Evolutionary conservation across 2,329 filamentous ascomycete genomes (phyloP).

Genomic region (Colletotrichum sp.): DNA sequence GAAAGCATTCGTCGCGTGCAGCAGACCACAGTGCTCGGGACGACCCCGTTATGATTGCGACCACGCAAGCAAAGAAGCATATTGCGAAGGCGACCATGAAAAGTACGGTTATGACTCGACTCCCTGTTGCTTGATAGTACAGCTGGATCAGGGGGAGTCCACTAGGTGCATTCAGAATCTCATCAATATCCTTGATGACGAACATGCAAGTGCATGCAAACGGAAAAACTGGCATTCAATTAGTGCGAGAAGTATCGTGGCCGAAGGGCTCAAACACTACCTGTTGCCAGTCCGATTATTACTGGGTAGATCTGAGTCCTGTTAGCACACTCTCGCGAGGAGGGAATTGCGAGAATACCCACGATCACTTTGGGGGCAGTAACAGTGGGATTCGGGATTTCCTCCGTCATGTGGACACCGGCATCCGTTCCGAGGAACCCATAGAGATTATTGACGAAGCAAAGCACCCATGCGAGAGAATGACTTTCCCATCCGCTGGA

Average conservation of each 20-base stretch:
- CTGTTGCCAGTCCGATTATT: not conserved
- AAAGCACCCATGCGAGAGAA: not conserved
- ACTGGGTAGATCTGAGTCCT: not conserved
- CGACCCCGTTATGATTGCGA: not conserved
- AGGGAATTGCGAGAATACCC: not conserved
- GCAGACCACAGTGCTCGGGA: not conserved
- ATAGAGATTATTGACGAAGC: not conserved
- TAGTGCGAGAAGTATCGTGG: not conserved
- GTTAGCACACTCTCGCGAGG: not conserved
- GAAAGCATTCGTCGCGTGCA: slow-evolving; percentile 14
- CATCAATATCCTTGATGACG: not conserved
- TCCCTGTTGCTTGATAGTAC: not conserved
- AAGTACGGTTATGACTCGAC: not conserved
- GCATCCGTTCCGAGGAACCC: not conserved
- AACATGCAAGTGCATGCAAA: not conserved
- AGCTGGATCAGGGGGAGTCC: not conserved
- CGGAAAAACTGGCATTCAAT: not conserved
- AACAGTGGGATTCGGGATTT: not conserved
- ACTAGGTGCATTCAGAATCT: not conserved
- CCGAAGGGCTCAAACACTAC: not conserved
- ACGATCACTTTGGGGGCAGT: not conserved
- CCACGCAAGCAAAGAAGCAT: not conserved
- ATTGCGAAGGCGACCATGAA: not conserved
- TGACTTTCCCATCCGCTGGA: not conserved
- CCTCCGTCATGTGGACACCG: not conserved